Percentiles rank a stretch among this genome's conserved stretches.
phyloP scores from a whole-genome alignment of 495 filamentous ascomycete species.

The Penicillium bialowiezense region DNA sequence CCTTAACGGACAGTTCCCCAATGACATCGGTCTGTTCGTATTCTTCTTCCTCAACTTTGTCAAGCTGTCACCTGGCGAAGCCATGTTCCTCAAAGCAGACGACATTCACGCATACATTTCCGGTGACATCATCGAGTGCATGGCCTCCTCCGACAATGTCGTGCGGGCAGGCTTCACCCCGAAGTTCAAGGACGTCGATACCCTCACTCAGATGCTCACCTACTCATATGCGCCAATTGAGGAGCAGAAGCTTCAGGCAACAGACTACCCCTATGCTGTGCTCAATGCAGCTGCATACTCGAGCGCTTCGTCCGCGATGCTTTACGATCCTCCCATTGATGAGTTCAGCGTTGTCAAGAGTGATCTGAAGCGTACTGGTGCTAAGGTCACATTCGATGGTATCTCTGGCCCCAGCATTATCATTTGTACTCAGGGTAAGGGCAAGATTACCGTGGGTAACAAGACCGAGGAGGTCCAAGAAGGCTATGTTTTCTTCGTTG shows the following conservation, averaged over 20 bases:
- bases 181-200: constrained; percentile 95
- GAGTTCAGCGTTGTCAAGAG: constrained; percentile 92
- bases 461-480: constrained; percentile 67
- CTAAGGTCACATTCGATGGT: constrained; percentile 81
- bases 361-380: constrained; percentile 62
- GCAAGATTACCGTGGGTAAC: constrained; percentile 79
- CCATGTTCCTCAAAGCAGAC: constrained; percentile 92
- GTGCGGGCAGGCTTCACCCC: constrained; percentile 96
- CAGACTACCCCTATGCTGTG: constrained; percentile 77
- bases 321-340: constrained; percentile 95
- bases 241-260: constrained; percentile 86
- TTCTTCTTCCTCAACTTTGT: constrained; percentile 83
- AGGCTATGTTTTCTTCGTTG: constrained; percentile 90
- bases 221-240: constrained; percentile 92
- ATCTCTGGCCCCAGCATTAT: constrained; percentile 89
- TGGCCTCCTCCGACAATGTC: constrained; percentile 97
- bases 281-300: constrained; percentile 77
- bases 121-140: constrained; percentile 97
- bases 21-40: constrained; percentile 74
- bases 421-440: constrained; percentile 81
- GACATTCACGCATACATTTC: constrained; percentile 96
- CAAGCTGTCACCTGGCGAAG: constrained; percentile 78
- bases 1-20: constrained; percentile 73
- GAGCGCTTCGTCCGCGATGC: constrained; percentile 60
- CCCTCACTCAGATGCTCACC: constrained; percentile 87